Conservation (phyloP, 148 eudicot species). For the Beta vulgaris region DNA sequence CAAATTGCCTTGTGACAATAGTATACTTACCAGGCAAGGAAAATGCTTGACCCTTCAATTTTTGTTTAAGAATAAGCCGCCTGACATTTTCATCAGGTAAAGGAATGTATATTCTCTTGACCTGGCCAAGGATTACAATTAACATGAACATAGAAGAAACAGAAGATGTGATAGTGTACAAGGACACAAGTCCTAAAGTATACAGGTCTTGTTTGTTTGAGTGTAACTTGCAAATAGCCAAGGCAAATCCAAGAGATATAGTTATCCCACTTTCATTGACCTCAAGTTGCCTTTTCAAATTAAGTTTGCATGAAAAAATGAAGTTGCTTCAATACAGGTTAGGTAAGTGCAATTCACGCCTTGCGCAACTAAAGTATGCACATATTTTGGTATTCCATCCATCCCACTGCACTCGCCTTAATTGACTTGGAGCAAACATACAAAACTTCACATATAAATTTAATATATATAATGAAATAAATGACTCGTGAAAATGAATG, state of each 20-base stretch:
- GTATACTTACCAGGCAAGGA: constrained; percentile 75
- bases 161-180: neutral
- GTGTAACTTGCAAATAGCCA: neutral
- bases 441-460: too few relatives aligned
- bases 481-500: too few relatives aligned
- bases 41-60: constrained; percentile 81
- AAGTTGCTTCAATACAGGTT: neutral
- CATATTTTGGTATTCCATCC: neutral
- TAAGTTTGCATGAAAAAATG: neutral
- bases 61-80: constrained; percentile 67
- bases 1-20: neutral
- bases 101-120: constrained; percentile 93
- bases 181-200: neutral
- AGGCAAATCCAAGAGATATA: neutral
- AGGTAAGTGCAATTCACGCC: neutral
- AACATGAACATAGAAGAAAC: constrained; percentile 12
- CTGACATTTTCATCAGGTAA: constrained; percentile 81
- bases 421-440: too few relatives aligned
- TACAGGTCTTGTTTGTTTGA: neutral
- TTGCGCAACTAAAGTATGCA: neutral
- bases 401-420: too few relatives aligned
- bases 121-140: constrained; percentile 49
- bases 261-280: neutral
- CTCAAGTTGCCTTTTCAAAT: neutral
- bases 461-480: too few relatives aligned